Evolutionary conservation across 495 filamentous ascomycete genomes (phyloP).

Genomic region (Podospora appendiculata): DNA sequence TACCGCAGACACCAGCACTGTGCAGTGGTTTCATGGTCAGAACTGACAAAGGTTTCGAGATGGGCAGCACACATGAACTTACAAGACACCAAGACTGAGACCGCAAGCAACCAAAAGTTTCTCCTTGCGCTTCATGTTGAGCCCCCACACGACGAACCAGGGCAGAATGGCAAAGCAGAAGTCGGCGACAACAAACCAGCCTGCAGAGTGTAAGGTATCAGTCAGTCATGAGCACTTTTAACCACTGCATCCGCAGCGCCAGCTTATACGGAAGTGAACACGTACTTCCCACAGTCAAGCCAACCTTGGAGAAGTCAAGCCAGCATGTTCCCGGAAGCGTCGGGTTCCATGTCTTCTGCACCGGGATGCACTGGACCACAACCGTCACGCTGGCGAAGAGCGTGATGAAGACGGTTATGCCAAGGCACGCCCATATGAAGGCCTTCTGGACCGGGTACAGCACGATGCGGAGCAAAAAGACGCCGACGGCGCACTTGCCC

Average conservation of each 20-base stretch:
- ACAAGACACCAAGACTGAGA: slow-evolving; percentile 3
- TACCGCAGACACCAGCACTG: slow-evolving; percentile 5
- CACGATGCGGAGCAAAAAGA: slow-evolving; percentile 1
- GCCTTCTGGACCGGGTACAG: not conserved
- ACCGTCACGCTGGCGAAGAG: slow-evolving; percentile 2
- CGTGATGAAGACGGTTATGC: not conserved
- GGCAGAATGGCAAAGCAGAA: slow-evolving; percentile 1
- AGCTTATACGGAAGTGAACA: not conserved
- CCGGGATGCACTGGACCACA: slow-evolving; percentile 2
- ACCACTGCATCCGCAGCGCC: not conserved
- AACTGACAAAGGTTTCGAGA: not conserved
- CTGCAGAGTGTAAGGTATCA: not conserved
- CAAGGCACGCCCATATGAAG: not conserved
- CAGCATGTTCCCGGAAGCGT: not conserved
- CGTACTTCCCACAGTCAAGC: slow-evolving; percentile 2
- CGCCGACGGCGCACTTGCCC: slow-evolving; percentile 1
- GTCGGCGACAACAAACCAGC: slow-evolving; percentile 1
- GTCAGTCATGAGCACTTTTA: not conserved
- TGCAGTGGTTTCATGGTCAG: not conserved
- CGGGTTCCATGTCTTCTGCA: slow-evolving; percentile 1
- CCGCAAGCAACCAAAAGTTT: slow-evolving; percentile 1
- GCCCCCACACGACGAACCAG: slow-evolving; percentile 1
- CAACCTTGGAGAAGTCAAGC: slow-evolving; percentile 1
- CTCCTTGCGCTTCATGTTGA: slow-evolving; percentile 4
- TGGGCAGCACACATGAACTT: not conserved